Percentiles rank a stretch among this genome's conserved stretches.
These are phyloP conservation scores for Daldinia sp. DNA, from an alignment of 2,329 filamentous ascomycete species.

Conservation along the genomic window DNA sequence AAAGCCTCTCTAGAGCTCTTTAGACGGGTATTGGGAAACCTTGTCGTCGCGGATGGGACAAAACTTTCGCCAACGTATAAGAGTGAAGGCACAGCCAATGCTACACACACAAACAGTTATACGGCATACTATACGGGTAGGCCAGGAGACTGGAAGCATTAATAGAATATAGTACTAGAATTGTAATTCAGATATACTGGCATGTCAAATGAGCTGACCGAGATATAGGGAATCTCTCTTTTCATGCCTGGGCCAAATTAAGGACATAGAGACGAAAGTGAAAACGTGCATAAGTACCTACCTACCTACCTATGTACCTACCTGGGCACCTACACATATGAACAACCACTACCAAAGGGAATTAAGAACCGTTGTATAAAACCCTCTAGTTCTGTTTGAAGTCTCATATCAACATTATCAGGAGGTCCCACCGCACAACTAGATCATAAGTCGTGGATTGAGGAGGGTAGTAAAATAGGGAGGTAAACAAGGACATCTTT, in stretches of 20 bases:
- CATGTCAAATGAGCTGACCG: not conserved
- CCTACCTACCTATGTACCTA: too few species aligned
- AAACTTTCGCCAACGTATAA: constrained; percentile 63
- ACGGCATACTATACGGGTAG: constrained; percentile 67
- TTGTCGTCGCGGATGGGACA: constrained; percentile 68
- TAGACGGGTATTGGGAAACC: constrained; percentile 68
- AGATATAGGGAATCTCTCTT: not conserved
- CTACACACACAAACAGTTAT: constrained; percentile 67
- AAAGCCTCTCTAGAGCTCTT: constrained; percentile 71
- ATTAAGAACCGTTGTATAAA: too few species aligned
- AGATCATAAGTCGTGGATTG: too few species aligned
- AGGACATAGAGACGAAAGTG: not conserved
- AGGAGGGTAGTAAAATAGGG: too few species aligned
- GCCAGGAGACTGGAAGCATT: constrained; percentile 42
- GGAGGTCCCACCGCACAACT: too few species aligned
- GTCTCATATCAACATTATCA: too few species aligned
- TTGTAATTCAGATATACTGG: not conserved
- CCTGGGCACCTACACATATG: too few species aligned
- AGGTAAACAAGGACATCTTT: too few species aligned
- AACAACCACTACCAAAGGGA: too few species aligned
- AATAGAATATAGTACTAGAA: not conserved
- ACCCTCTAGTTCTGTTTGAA: too few species aligned
- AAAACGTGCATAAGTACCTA: not conserved
- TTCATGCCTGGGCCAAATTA: not conserved
- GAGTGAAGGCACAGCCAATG: constrained; percentile 68